Evolutionary conservation across 306 rosid genomes (phyloP).

Genomic region (Medicago ruthenica): DNA sequence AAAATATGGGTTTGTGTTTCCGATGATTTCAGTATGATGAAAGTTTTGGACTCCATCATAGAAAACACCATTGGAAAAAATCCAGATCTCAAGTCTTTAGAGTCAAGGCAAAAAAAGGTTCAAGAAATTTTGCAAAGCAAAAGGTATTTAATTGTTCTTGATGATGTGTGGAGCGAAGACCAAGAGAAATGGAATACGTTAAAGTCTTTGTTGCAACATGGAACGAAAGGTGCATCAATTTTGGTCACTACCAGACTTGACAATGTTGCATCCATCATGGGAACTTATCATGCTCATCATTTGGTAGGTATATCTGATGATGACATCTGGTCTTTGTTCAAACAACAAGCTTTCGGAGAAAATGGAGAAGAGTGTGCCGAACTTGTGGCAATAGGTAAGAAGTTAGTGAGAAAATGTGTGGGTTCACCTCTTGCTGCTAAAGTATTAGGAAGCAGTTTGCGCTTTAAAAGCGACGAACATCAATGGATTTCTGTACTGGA

Average conservation of each 20-base stretch:
- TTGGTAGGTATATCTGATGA: too few relatives aligned
- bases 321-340: background rate
- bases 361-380: background rate
- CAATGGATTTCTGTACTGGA: background rate
- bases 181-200: background rate
- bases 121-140: background rate
- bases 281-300: background rate
- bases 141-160: background rate
- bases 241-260: background rate
- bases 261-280: background rate
- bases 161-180: background rate
- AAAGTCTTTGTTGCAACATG: background rate
- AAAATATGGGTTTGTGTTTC: background rate
- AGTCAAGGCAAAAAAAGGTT: background rate
- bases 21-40: background rate
- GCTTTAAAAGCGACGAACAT: background rate
- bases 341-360: background rate
- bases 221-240: background rate
- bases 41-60: background rate
- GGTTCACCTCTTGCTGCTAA: background rate
- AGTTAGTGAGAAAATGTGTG: background rate
- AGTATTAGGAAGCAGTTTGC: background rate
- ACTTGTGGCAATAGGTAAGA: background rate
- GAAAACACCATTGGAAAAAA: background rate
- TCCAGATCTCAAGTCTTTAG: background rate